Conservation (phyloP, 2,329 filamentous ascomycete species). For the Fusarium sp. region DNA sequence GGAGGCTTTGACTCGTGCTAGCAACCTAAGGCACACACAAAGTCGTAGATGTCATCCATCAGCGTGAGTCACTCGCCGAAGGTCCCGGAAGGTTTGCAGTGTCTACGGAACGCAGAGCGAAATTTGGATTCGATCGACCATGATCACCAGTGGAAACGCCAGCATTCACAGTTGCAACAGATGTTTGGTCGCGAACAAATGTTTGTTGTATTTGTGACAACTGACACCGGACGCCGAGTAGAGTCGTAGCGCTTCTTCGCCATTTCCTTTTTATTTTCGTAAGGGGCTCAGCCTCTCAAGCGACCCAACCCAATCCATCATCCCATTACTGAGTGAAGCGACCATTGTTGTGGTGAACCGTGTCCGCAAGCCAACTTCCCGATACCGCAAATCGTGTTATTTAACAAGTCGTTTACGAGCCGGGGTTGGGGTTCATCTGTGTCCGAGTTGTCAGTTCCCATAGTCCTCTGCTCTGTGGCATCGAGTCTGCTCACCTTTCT, state of each 20-base stretch:
- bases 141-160: background rate
- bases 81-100: conserved; percentile 7
- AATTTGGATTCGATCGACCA: background rate
- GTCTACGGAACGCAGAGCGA: conserved; percentile 18
- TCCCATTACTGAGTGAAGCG: conserved; percentile 52
- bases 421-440: conserved; percentile 92
- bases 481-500: conserved; percentile 78
- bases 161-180: conserved; percentile 33
- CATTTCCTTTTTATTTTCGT: conserved; percentile 48
- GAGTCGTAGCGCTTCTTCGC: conserved; percentile 57
- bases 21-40: conserved; percentile 25
- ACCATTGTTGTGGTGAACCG: conserved; percentile 50
- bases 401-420: conserved; percentile 65
- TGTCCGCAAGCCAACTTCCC: conserved; percentile 51
- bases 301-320: conserved; percentile 56
- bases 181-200: conserved; percentile 49
- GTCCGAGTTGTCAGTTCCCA: conserved; percentile 46
- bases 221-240: conserved; percentile 59
- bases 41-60: conserved; percentile 34
- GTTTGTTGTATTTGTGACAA: conserved; percentile 57
- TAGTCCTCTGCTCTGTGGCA: background rate
- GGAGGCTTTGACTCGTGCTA: conserved; percentile 1
- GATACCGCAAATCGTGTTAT: conserved; percentile 47
- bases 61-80: conserved; percentile 44
- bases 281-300: conserved; percentile 55